Evolutionary conservation across 306 rosid species (phyloP).

Genomic region (Fragaria ananassa): DNA sequence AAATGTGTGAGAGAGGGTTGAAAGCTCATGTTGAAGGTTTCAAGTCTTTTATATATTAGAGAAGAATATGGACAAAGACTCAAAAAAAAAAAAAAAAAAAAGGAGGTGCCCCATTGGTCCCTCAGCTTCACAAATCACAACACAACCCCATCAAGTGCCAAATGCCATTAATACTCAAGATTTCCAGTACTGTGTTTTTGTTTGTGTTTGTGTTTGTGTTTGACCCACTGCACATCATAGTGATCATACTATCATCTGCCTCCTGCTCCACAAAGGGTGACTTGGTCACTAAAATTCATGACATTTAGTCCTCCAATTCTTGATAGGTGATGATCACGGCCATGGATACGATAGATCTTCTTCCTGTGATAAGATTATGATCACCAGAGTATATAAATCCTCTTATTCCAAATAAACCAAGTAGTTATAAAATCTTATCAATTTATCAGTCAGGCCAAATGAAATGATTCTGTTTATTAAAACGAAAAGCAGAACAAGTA

Average conservation of each 20-base stretch:
- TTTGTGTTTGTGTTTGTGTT: too few species aligned
- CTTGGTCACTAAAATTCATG: conserved; percentile 9
- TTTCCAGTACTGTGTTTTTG: conserved; percentile 6
- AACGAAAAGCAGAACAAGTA: rapidly evolving
- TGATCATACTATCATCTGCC: conserved; percentile 1
- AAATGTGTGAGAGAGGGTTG: conserved; percentile 12
- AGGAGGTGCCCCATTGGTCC: conserved; percentile 13
- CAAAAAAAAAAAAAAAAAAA: conserved; percentile 10
- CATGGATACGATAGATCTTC: background rate
- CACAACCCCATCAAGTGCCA: conserved; percentile 29
- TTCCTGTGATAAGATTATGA: conserved; percentile 39
- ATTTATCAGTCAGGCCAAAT: too few species aligned
- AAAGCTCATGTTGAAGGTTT: conserved; percentile 6
- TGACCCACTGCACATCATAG: conserved; percentile 16
- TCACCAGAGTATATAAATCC: background rate
- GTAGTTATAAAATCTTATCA: background rate
- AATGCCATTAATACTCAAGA: conserved; percentile 18
- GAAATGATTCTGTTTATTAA: too few species aligned
- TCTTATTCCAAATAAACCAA: background rate
- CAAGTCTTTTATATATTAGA: background rate
- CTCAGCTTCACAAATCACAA: conserved; percentile 13
- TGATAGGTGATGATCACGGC: conserved; percentile 26
- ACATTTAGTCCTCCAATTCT: background rate
- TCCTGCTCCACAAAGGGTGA: conserved; percentile 36
- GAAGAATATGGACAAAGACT: conserved; percentile 15